phyloP scores from a whole-genome alignment of 2,329 filamentous ascomycete species.

The Hymenoscyphus linearis region DNA sequence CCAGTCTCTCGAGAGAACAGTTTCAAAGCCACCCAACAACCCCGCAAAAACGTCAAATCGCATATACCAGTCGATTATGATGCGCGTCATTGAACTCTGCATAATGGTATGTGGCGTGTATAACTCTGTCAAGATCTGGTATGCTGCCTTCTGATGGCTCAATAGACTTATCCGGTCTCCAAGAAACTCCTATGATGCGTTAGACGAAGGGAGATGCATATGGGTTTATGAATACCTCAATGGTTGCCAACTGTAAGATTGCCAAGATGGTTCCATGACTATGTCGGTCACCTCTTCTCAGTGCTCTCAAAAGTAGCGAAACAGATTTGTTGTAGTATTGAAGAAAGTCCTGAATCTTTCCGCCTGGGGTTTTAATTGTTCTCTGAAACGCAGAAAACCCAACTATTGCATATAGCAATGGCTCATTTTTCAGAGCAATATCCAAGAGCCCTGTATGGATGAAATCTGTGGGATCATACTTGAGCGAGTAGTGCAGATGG shows the following conservation, averaged over 20 bases:
- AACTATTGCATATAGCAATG: conserved; percentile 79
- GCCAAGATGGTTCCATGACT: conserved; percentile 74
- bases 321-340: conserved; percentile 89
- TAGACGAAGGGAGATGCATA: conserved; percentile 6
- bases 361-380: conserved; percentile 63
- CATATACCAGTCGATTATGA: conserved; percentile 82
- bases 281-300: conserved; percentile 67
- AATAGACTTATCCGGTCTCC: conserved; percentile 94
- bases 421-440: conserved; percentile 70
- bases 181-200: conserved; percentile 67
- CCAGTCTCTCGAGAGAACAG: conserved; percentile 73
- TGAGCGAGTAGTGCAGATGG: conserved; percentile 76
- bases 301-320: conserved; percentile 63
- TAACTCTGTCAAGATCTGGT: conserved; percentile 71
- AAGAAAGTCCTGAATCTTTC: conserved; percentile 75
- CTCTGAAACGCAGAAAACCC: conserved; percentile 87
- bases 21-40: conserved; percentile 73
- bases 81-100: conserved; percentile 63
- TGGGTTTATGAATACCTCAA: conserved; percentile 60
- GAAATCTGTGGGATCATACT: conserved; percentile 66
- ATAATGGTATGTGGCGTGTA: conserved; percentile 73
- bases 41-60: conserved; percentile 83
- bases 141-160: conserved; percentile 86
- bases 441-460: conserved; percentile 66
- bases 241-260: conserved; percentile 85